Evolutionary conservation across 352 stramenopile species (phyloP), one percentile per base, ranked within the genome.

Genomic region (Poterioochromonas sp.): DNA sequence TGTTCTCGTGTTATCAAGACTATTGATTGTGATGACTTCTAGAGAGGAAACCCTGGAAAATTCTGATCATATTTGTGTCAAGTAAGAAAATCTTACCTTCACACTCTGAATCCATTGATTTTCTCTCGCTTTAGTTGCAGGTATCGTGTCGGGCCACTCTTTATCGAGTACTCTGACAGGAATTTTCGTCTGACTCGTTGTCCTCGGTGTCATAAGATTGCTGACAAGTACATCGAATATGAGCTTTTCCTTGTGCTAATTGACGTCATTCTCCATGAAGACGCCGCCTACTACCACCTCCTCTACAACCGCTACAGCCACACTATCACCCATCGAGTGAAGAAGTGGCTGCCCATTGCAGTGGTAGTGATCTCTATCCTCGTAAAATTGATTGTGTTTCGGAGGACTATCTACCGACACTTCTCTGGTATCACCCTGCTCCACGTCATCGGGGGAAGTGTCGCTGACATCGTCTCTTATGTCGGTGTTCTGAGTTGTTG

Each of bases 221-320:
- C 65, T 51, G 65, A 74, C 29, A 74, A 74, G n/a, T 74, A 74
- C 40, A 74, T 74, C 35, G 65, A 74, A 35, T 74, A 58, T 74
- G 65, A 74, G 40, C 40, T 74, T 40, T 26, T 74, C 35, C n/a
- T 74, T 0, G 65, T 74, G 39, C 29, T 58, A 12, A 74, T 74
- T 39, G 65, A 74, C 29, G 18, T 74, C 18, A 58, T 74, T 58
- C 65, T 74, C 18, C 43, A 58, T 40, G 2, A n/a, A 18, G 34
- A 37, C 8, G 0, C 5, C 11, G 65, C 65, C 22, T 74, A 74
- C 32, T 8, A 37, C 5, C 65, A 74, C 53, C 29, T 74, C 5
- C 15, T 74, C 2, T 58, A 32, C 20, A 74, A 74, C 29, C 63
- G 63, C 37, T 68, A 68, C 29, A 8, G 26, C 26, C 58, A 12